Evolutionary conservation across 2,329 filamentous ascomycete species (phyloP), one percentile per base, ranked within the genome.

Genomic region (Nemania sp.): DNA sequence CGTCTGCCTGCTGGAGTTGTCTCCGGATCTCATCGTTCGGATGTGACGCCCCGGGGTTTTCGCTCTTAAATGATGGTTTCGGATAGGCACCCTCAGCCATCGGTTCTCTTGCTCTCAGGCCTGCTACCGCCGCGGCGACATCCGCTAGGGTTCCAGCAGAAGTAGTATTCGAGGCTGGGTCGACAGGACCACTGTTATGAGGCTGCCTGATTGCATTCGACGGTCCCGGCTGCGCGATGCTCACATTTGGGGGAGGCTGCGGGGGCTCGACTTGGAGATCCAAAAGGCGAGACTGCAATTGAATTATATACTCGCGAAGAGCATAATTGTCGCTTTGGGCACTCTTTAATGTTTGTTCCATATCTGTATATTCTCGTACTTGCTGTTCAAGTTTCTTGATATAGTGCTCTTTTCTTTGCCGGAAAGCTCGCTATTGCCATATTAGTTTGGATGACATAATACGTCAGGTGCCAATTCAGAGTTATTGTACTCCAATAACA

Each of bases 331-430:
- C 93, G 23, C 83, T 79, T 68, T 96, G 90, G 22, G 96, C 76
- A n/a, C 80, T 76, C 71, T 96, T 94, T 73, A 84, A 91, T 51
- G 82, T 84, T 59, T 89, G 82, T 62, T 91, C 89, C 72, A 96
- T 83, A 15, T 84, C 80, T 63, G 84, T 81, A 61, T 85, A 89
- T 24, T 94, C 90, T 66, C 90, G 86, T 46, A 97, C 91, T 70
- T 97, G 90, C 69, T 94, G 89, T 73, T 99, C 94, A 6, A 99
- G 82, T 71, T 96, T 95, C 77, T 96, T 96, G 72, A 99, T 99
- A 72, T 99, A 97, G 40, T 90, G 90, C 74, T 99, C 94, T 71
- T 99, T 99, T 59, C 94, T 89, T 75, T 97, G 92, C 36, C 94
- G 90, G 75, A 99, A 99, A 36, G 94, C 94, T 70, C 94, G 86